A percentile compares a stretch with the other conserved stretches of the same genome.
Evolutionary conservation across 2,329 filamentous ascomycete species (phyloP).

Genomic region (Fusarium domesticum): DNA sequence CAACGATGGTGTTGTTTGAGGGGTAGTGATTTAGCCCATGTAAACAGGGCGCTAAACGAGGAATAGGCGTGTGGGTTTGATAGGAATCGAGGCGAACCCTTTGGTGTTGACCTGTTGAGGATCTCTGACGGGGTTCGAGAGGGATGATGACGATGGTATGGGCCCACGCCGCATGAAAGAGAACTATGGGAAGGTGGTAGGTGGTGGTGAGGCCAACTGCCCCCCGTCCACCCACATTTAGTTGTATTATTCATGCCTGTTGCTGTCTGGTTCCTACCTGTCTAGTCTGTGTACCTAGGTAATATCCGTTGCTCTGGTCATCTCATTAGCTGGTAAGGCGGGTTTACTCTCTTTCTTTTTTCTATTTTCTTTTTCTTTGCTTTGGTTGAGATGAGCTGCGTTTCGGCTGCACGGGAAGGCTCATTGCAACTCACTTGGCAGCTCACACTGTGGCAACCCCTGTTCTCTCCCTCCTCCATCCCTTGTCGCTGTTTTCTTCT

Average conservation of each 20-base stretch:
- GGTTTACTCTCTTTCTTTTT: conserved; percentile 11
- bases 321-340: conserved; percentile 2
- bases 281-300: no score
- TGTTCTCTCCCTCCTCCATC: conserved; percentile 3
- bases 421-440: conserved; percentile 2
- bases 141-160: conserved; percentile 29
- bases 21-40: neutral
- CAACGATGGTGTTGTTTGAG: neutral
- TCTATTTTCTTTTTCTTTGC: neutral
- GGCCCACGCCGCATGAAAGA: conserved; percentile 23
- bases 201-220: no score
- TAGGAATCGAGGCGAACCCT: neutral
- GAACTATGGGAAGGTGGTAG: no score
- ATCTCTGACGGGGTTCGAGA: conserved; percentile 1
- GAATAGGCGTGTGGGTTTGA: neutral
- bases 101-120: neutral
- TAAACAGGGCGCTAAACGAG: neutral
- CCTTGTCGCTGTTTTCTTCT: conserved; percentile 1
- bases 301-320: neutral
- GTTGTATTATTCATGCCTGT: no score
- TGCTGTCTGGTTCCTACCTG: no score
- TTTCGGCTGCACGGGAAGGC: conserved; percentile 1
- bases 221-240: no score
- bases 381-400: conserved; percentile 2
- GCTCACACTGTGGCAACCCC: conserved; percentile 4